Conservation (phyloP, 768 basidiomycete genomes). For the Clitopilus hobsonii region DNA sequence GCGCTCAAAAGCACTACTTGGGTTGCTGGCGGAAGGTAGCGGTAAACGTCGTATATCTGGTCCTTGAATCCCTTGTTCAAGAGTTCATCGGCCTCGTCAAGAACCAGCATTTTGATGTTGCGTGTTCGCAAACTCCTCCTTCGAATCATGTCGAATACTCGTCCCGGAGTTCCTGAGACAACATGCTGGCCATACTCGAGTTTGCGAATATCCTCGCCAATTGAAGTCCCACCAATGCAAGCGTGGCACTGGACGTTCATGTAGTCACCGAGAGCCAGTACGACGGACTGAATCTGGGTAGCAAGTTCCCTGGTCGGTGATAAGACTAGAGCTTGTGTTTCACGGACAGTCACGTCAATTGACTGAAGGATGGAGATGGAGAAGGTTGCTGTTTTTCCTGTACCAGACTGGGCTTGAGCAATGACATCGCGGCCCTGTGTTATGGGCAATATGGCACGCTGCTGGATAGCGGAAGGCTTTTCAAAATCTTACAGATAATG, state of each 20-base stretch:
- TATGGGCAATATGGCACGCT: slow-evolving; percentile 95
- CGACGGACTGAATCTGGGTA: slow-evolving; percentile 97
- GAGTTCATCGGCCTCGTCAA: slow-evolving; percentile 94
- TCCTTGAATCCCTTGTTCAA: slow-evolving; percentile 99
- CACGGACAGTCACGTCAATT: slow-evolving; percentile 91
- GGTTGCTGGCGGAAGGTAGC: slow-evolving; percentile 93
- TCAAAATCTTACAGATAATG: slow-evolving; percentile 64
- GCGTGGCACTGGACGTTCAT: slow-evolving; percentile 99
- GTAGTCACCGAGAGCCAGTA: slow-evolving; percentile 95
- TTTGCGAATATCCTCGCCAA: slow-evolving; percentile 96
- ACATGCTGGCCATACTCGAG: slow-evolving; percentile 97
- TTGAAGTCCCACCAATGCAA: slow-evolving; percentile 95
- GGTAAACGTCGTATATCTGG: slow-evolving; percentile 98
- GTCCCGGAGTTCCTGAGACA: slow-evolving; percentile 94
- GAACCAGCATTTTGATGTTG: slow-evolving; percentile 96
- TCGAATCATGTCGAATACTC: slow-evolving; percentile 99
- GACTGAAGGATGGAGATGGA: slow-evolving; percentile 97
- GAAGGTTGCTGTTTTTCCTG: slow-evolving; percentile 99
- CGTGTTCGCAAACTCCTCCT: slow-evolving; percentile 88
- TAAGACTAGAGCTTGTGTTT: slow-evolving; percentile 93
- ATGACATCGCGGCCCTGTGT: slow-evolving; percentile 96
- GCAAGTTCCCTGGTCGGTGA: slow-evolving; percentile 99
- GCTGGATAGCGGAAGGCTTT: slow-evolving; percentile 98
- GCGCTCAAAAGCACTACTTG: slow-evolving; percentile 97
- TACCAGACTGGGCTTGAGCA: slow-evolving; percentile 98